Percentiles rank a stretch among this genome's conserved stretches.
These are phyloP conservation scores for Rhypophila decipiens DNA, from an alignment of 495 filamentous ascomycete species.

Conservation along the genomic window DNA sequence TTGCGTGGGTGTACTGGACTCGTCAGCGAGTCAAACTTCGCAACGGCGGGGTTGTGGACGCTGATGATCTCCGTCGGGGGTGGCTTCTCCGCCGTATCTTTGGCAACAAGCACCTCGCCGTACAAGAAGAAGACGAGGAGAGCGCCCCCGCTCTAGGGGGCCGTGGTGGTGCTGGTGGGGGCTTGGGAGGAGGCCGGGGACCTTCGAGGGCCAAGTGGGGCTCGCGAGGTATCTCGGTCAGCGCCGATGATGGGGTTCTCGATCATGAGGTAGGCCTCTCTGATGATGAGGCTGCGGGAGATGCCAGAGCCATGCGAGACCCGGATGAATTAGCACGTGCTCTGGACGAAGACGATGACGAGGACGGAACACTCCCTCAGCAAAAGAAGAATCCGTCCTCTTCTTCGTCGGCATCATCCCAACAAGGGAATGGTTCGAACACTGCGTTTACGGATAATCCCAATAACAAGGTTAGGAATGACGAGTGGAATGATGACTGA, in stretches of 20 bases:
- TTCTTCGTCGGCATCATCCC: slow-evolving; percentile 3
- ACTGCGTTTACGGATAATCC: too few species aligned
- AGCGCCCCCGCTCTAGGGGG: slow-evolving; percentile 37
- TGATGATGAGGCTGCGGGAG: slow-evolving; percentile 28
- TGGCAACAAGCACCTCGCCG: slow-evolving; percentile 39
- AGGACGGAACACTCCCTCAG: not conserved
- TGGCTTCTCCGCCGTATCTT: slow-evolving; percentile 61
- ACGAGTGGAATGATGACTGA: slow-evolving; percentile 31
- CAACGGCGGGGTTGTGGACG: slow-evolving; percentile 86
- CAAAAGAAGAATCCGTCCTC: not conserved
- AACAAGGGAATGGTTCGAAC: slow-evolving; percentile 1
- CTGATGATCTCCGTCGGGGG: slow-evolving; percentile 76
- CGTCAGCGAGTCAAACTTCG: slow-evolving; percentile 92
- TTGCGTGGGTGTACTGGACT: slow-evolving; percentile 94
- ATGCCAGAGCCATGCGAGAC: slow-evolving; percentile 52
- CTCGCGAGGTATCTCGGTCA: slow-evolving; percentile 68
- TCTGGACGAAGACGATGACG: slow-evolving; percentile 43
- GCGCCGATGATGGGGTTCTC: slow-evolving; percentile 68
- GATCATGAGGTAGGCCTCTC: slow-evolving; percentile 37
- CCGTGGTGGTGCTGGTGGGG: slow-evolving; percentile 17
- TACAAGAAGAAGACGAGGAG: slow-evolving; percentile 41
- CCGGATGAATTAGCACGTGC: slow-evolving; percentile 49
- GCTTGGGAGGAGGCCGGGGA: slow-evolving; percentile 13
- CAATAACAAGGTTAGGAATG: slow-evolving; percentile 29
- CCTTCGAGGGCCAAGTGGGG: slow-evolving; percentile 58